phyloP scores from a whole-genome alignment of 78 protist species.

The Cyanophora paradoxa region DNA sequence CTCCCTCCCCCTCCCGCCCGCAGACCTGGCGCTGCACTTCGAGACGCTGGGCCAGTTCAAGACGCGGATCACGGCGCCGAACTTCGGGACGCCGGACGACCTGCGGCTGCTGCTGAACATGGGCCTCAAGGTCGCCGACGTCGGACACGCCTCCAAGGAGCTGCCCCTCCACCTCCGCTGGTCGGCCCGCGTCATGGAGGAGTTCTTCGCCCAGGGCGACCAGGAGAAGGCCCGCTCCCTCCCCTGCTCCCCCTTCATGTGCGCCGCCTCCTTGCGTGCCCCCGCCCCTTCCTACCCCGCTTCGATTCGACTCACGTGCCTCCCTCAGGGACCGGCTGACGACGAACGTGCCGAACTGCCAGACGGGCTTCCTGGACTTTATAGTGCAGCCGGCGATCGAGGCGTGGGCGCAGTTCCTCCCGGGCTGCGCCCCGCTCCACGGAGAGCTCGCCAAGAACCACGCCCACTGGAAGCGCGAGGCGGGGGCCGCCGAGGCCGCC shows the following conservation, averaged over 20 bases:
- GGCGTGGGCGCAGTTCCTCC: neutral
- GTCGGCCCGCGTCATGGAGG: slow-evolving; percentile 9
- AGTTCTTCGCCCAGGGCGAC: slow-evolving; percentile 21
- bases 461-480: neutral
- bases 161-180: slow-evolving; percentile 1
- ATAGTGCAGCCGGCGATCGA: neutral
- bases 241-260: slow-evolving; percentile 9
- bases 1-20: neutral
- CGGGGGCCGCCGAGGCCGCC: no score
- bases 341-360: neutral
- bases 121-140: slow-evolving; percentile 14
- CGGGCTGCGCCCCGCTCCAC: neutral
- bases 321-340: neutral
- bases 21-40: slow-evolving; percentile 6
- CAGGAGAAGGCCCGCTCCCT: slow-evolving; percentile 1
- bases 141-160: slow-evolving; percentile 3
- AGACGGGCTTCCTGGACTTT: neutral
- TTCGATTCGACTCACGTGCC: neutral
- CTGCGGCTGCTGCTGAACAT: slow-evolving; percentile 1
- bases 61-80: no score
- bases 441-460: neutral
- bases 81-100: neutral
- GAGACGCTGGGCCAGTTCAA: neutral
- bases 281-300: neutral
- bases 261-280: no score